phyloP scores from a whole-genome alignment of 1,139 yeast genomes.

The Geotrichum restrictum region DNA sequence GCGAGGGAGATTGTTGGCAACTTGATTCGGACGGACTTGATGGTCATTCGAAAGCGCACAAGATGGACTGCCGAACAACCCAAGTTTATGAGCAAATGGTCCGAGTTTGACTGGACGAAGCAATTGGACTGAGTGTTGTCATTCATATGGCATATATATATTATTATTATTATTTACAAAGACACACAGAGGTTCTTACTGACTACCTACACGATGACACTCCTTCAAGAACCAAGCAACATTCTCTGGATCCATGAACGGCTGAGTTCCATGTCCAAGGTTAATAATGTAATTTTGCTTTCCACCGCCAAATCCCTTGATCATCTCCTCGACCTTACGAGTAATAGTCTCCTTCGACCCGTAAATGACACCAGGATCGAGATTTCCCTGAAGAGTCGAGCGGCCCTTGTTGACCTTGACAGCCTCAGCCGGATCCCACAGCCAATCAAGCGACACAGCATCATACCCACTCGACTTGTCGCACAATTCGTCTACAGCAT shows the following conservation, averaged over 20 bases:
- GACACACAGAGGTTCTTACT: constrained; percentile 6
- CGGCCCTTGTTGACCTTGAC: constrained; percentile 72
- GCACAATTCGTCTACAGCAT: constrained; percentile 82
- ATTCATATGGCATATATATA: background rate
- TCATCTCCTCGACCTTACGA: constrained; percentile 79
- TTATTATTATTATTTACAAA: background rate
- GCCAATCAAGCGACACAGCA: constrained; percentile 88
- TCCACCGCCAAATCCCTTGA: constrained; percentile 86
- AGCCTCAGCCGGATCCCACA: constrained; percentile 80
- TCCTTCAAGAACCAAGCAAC: constrained; percentile 79
- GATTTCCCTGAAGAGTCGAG: constrained; percentile 87
- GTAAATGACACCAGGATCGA: constrained; percentile 92
- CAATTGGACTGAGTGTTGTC: constrained; percentile 12
- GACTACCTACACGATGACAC: constrained; percentile 70
- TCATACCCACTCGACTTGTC: constrained; percentile 66
- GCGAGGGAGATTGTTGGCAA: constrained; percentile 48
- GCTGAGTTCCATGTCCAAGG: constrained; percentile 97
- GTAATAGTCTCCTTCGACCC: constrained; percentile 81
- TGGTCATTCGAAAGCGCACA: constrained; percentile 34
- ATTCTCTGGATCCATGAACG: constrained; percentile 91
- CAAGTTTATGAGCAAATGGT: constrained; percentile 32
- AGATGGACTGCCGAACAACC: constrained; percentile 31
- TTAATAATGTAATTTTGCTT: constrained; percentile 86
- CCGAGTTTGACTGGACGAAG: constrained; percentile 37
- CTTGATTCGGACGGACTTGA: constrained; percentile 40